Base-by-base conservation (phyloP, 257 asterid genomes). In the Handroanthus guayacan region DNA sequence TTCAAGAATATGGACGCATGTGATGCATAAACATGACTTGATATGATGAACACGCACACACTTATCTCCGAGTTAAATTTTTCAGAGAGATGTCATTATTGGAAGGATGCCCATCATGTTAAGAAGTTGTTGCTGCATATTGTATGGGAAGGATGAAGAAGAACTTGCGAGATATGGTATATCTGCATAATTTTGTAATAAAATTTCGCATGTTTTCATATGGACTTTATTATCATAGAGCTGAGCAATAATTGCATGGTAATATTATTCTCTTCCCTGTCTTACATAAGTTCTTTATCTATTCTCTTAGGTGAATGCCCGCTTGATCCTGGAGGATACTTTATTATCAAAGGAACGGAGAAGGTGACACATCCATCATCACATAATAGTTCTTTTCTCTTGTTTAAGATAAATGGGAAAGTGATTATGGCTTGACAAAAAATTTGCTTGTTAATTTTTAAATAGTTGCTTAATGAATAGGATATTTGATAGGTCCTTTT, bases 51-150 rank as follows among this genome's bases (percentile, higher is more conserved):
- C 38, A 10, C 62, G 9, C 56, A 3, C 39, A 2, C 39, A 67
- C 68, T 76, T 52, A 74, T 69, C 36, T 75, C 25, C 10, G 73
- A 52, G 67, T 78, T 79, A 13, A 31, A n/a, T 9, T 65, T 69
- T 78, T 37, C 84, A 95, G 97, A 83, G 37, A 17, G 61, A 83
- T 72, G 80, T 89, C 73, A 0, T 65, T 36, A 95, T 95, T 69
- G 98, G 97, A 73, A 84, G 93, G 76, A 82, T 95, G 99, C 98
- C 99, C 16, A 87, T 95, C 82, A 95, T 95, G 99, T 84, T 95
- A 78, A 89, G 91, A 81, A 93, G 99, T 67, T 56, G 84, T 60
- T 76, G 82, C 44, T 92, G 99, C 71, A 84, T 89, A 65, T 84
- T 95, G 81, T 72, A 89, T 47, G 91, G 89, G 76, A 95, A 85